A percentile compares a stretch with the other conserved stretches of the same genome.
Evolutionary conservation across 2,329 filamentous ascomycete species (phyloP).

Genomic region (Ophiostoma fasciatum): DNA sequence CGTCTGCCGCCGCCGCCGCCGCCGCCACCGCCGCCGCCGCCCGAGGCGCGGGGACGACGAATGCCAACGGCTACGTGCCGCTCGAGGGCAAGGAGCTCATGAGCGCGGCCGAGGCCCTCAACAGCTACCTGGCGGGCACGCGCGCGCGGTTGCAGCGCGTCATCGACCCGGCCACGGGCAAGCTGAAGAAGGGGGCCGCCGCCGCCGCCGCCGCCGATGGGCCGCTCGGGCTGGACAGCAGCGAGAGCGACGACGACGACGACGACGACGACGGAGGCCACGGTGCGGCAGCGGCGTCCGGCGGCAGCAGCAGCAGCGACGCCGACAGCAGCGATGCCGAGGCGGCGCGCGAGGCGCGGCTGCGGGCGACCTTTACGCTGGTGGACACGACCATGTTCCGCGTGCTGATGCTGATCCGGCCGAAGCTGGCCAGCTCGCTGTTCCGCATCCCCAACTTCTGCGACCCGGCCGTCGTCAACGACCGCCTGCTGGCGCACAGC

Average conservation of each 20-base stretch:
- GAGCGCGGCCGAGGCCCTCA: constrained; percentile 66
- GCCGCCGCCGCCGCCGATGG: background rate
- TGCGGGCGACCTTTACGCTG: constrained; percentile 63
- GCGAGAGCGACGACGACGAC: background rate
- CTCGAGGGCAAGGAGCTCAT: constrained; percentile 73
- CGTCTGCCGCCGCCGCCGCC: constrained; percentile 25
- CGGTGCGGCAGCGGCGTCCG: too few relatives aligned
- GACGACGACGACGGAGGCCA: background rate
- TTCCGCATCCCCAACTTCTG: constrained; percentile 97
- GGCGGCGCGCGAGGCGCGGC: constrained; percentile 51
- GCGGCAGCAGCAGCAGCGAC: constrained; percentile 6
- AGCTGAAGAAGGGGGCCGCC: constrained; percentile 28
- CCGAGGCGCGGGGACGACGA: too few relatives aligned
- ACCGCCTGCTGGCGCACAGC: constrained; percentile 75
- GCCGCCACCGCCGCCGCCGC: background rate
- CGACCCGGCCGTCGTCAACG: constrained; percentile 87
- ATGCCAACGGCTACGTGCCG: constrained; percentile 11
- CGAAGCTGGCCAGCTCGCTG: constrained; percentile 69
- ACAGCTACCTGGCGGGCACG: constrained; percentile 77
- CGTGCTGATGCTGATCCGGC: constrained; percentile 84
- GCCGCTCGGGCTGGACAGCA: background rate
- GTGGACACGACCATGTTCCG: constrained; percentile 93
- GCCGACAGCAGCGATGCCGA: constrained; percentile 34
- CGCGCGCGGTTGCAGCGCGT: constrained; percentile 49
- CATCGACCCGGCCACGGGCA: constrained; percentile 47